Percentiles rank a stretch among this genome's conserved stretches.
phyloP scores from a whole-genome alignment of 345 rosid species.

The Erysimum cheiranthoides region DNA sequence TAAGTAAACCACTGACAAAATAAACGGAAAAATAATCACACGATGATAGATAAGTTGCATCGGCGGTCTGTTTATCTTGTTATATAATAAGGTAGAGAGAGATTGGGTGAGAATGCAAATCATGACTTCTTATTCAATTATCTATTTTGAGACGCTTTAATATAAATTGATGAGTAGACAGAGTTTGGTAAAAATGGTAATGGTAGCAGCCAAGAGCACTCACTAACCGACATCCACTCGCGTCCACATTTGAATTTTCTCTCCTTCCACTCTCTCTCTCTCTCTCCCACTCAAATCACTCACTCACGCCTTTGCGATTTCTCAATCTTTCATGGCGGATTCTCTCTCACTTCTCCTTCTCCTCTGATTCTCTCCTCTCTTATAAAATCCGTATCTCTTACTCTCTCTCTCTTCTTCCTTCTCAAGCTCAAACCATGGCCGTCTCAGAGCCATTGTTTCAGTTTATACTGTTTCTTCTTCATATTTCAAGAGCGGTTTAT shows the following conservation, averaged over 20 bases:
- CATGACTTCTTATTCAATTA: too few relatives aligned
- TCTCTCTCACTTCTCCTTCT: conserved; percentile 32
- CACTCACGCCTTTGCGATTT: conserved; percentile 12
- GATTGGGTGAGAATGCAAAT: background rate
- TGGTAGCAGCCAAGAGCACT: conserved; percentile 27
- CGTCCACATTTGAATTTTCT: conserved; percentile 39
- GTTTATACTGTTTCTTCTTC: conserved; percentile 3
- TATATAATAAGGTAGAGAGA: background rate
- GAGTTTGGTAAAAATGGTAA: conserved; percentile 10
- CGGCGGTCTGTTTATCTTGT: background rate
- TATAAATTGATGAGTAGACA: conserved; percentile 12
- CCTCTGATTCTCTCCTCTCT: conserved; percentile 2
- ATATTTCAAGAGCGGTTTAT: background rate
- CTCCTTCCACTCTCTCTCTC: background rate
- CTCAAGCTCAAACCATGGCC: background rate
- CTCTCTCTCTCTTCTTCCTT: background rate
- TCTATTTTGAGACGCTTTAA: background rate
- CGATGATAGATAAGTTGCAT: background rate
- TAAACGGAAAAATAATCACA: background rate
- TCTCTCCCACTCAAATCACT: conserved; percentile 21
- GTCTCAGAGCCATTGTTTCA: conserved; percentile 12
- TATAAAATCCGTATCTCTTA: background rate
- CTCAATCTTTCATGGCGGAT: conserved; percentile 39
- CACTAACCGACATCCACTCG: conserved; percentile 39
- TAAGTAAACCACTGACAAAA: background rate